These are phyloP conservation scores for Kluyveromyces wickerhamii DNA, from an alignment of 805 yeast genomes.

Conservation along the genomic window DNA sequence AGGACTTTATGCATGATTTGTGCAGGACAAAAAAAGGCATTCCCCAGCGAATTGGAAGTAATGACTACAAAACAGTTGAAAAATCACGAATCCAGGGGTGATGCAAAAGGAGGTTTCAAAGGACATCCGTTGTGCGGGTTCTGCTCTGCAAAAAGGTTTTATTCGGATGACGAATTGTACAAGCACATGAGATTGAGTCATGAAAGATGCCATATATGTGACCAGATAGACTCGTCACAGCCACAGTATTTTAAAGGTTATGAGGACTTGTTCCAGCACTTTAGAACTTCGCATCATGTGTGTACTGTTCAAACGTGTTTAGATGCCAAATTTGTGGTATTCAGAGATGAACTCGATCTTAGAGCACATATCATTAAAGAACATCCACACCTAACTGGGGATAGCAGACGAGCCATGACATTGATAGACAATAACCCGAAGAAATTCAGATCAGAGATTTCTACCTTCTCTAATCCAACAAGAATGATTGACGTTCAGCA, in stretches of 20 bases:
- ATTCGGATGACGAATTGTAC: slow-evolving; percentile 80
- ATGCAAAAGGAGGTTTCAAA: slow-evolving; percentile 55
- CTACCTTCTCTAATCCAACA: slow-evolving; percentile 43
- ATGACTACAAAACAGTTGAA: slow-evolving; percentile 56
- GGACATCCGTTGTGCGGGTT: slow-evolving; percentile 89
- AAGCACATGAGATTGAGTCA: slow-evolving; percentile 77
- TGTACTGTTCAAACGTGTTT: slow-evolving; percentile 74
- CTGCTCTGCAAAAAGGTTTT: slow-evolving; percentile 67
- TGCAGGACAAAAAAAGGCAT: slow-evolving; percentile 65
- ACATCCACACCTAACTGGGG: slow-evolving; percentile 56
- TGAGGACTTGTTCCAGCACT: slow-evolving; percentile 67
- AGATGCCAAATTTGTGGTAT: slow-evolving; percentile 88
- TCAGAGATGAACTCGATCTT: slow-evolving; percentile 75
- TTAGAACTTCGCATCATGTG: slow-evolving; percentile 60
- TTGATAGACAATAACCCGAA: slow-evolving; percentile 25
- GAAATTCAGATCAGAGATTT: slow-evolving; percentile 51
- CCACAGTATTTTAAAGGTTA: slow-evolving; percentile 78
- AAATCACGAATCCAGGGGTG: slow-evolving; percentile 68
- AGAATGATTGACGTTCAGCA: slow-evolving; percentile 15
- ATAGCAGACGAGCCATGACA: slow-evolving; percentile 27
- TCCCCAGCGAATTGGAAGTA: slow-evolving; percentile 59
- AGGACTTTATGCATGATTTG: slow-evolving; percentile 69
- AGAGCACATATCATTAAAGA: slow-evolving; percentile 82
- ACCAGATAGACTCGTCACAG: slow-evolving; percentile 47
- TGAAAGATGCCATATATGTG: slow-evolving; percentile 88